Base-by-base conservation (phyloP, 805 yeast genomes). In the Wickerhamomyces alni region DNA sequence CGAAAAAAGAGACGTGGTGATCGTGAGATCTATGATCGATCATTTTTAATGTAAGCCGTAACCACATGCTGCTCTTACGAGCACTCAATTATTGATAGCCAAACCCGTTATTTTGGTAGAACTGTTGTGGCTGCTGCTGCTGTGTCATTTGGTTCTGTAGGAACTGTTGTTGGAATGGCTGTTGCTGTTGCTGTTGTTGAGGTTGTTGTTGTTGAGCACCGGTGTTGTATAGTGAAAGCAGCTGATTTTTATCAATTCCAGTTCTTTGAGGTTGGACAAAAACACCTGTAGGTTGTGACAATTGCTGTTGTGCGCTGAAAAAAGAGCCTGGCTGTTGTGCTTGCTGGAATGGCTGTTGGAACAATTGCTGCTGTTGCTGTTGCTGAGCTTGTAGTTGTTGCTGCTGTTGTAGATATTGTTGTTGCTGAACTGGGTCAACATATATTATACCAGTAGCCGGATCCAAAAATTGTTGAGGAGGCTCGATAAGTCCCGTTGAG, bases 381-480 rank as follows among this genome's bases (percentile, higher is more conserved):
- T 19, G 44, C 24, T 46, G 52, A 3, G 18, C 31, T 28, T 27
- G 32, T 11, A 45, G 33, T 26, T 45, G 52, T 16, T 50, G 51
- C 25, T 54, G 56, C 32, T 52, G 57, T 12, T 44, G 49, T 27
- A 47, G 48, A 35, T 52, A 55, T 31, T 50, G 52, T 30, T 55
- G 57, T 36, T 81, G 84, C 50, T 82, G 87, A 33, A 73, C 77
- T 10, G 79, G 71, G 51, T 83, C 89, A 27, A 82, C 74, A 50
- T 82, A 83, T 4, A 81, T 60, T 35, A 76, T 72, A 11, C 91
- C 89, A 0, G 87, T 80, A 8, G 72, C 64, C 3, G 88, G 87
- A 50, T 83, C 89, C 17, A 81, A 69, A 54, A 78, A 83, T 52
- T 82, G 91, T 63, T 82, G 59, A 69, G 77, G 58, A 66, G 82